A percentile compares a stretch with the other conserved stretches of the same genome.
Evolutionary conservation across 768 basidiomycete species (phyloP).

Genomic region (Suillus sp.): DNA sequence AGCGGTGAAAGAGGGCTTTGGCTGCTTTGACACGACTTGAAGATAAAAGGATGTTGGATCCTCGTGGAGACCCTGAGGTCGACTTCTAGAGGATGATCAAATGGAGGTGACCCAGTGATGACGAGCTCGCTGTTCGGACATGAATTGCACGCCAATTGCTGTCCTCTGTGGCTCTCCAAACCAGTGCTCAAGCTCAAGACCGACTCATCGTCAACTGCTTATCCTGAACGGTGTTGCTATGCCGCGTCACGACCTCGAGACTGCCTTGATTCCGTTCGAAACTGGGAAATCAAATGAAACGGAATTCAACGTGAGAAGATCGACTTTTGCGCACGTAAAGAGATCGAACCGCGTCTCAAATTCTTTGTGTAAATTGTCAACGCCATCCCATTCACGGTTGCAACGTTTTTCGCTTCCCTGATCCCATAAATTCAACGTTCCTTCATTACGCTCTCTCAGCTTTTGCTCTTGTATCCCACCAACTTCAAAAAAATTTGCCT

Average conservation of each 20-base stretch:
- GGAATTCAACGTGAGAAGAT: slow-evolving; percentile 14
- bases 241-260: neutral
- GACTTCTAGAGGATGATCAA: neutral
- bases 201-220: neutral
- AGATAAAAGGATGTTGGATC: neutral
- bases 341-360: neutral
- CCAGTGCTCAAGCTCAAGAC: neutral
- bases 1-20: neutral
- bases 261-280: slow-evolving; percentile 12
- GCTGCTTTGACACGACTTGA: neutral
- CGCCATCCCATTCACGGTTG: slow-evolving; percentile 11
- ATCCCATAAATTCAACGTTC: slow-evolving; percentile 30
- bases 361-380: slow-evolving; percentile 10
- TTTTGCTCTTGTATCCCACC: slow-evolving; percentile 11
- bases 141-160: slow-evolving; percentile 20
- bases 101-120: neutral
- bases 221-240: neutral
- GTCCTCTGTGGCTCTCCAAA: neutral
- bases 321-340: neutral
- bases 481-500: neutral
- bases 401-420: slow-evolving; percentile 24
- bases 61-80: neutral
- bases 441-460: slow-evolving; percentile 13
- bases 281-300: neutral
- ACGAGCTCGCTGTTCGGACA: slow-evolving; percentile 20